Evolutionary conservation across 441 rosid species (phyloP).

Genomic region (Gossypium davidsonii): DNA sequence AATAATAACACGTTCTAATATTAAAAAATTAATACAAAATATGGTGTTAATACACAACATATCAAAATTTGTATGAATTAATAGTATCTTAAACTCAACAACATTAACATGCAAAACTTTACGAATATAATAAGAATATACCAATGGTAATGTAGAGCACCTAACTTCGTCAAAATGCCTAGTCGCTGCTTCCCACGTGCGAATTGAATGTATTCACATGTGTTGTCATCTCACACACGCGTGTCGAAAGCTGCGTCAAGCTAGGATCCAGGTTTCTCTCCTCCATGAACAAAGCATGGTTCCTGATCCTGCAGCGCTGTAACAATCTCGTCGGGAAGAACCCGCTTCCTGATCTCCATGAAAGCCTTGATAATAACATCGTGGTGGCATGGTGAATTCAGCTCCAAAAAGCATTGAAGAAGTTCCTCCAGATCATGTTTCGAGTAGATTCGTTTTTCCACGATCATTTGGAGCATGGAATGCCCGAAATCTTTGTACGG

Average conservation of each 20-base stretch:
- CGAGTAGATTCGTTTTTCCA: constrained; percentile 48
- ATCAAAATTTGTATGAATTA: too few relatives aligned
- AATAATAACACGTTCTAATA: too few relatives aligned
- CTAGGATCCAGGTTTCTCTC: not conserved
- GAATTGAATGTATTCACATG: constrained; percentile 22
- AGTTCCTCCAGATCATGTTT: constrained; percentile 58
- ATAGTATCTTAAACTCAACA: not conserved
- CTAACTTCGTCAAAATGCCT: not conserved
- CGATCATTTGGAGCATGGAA: constrained; percentile 67
- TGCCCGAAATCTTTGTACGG: constrained; percentile 57
- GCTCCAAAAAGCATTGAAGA: constrained; percentile 56
- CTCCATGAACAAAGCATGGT: constrained; percentile 1
- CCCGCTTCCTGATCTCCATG: constrained; percentile 48
- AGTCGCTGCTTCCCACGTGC: not conserved
- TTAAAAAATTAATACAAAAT: too few relatives aligned
- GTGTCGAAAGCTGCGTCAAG: not conserved
- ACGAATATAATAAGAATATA: not conserved
- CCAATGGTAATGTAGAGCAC: not conserved
- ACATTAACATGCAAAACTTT: too few relatives aligned
- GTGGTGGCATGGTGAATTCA: constrained; percentile 50
- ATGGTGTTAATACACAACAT: not conserved
- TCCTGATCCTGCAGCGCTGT: not conserved
- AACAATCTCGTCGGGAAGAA: constrained; percentile 13
- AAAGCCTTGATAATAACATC: constrained; percentile 56
- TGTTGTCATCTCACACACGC: not conserved